phyloP scores from a whole-genome alignment of 768 basidiomycete genomes.

The Psilocybe azurescens region DNA sequence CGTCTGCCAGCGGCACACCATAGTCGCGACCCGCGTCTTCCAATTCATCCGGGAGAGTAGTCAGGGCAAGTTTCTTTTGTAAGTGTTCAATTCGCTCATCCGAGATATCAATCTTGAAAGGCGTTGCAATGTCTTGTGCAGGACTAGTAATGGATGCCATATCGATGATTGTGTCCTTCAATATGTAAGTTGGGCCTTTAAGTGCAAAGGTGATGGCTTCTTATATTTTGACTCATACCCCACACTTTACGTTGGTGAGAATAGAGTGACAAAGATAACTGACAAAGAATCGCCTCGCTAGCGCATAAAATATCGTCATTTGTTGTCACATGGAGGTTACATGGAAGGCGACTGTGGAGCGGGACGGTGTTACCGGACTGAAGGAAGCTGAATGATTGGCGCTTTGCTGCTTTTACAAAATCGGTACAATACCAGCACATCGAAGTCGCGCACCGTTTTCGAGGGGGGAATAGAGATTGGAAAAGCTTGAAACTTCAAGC shows the following conservation, averaged over 20 bases:
- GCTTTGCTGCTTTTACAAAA: not conserved
- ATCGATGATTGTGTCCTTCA: not conserved
- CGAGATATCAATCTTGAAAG: slow-evolving; percentile 53
- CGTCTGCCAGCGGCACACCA: slow-evolving; percentile 53
- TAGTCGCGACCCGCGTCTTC: slow-evolving; percentile 54
- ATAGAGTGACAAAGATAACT: not conserved
- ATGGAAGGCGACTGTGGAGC: not conserved
- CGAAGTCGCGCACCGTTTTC: no score
- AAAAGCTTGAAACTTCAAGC: no score
- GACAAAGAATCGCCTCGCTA: not conserved
- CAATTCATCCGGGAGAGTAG: slow-evolving; percentile 59
- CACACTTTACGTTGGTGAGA: not conserved
- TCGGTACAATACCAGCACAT: no score
- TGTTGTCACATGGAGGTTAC: not conserved
- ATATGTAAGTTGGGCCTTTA: not conserved
- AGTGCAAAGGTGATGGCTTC: not conserved
- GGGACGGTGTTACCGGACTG: not conserved
- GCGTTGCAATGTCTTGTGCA: not conserved
- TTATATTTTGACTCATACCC: not conserved
- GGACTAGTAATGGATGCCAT: not conserved
- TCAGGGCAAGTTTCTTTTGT: slow-evolving; percentile 48
- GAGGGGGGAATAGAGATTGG: no score
- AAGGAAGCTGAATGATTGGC: not conserved
- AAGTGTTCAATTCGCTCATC: slow-evolving; percentile 45
- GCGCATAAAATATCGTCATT: not conserved